A percentile compares a stretch with the other conserved stretches of the same genome.
Conservation (phyloP, 2,329 filamentous ascomycete species). For the Fusarium temperatum region DNA sequence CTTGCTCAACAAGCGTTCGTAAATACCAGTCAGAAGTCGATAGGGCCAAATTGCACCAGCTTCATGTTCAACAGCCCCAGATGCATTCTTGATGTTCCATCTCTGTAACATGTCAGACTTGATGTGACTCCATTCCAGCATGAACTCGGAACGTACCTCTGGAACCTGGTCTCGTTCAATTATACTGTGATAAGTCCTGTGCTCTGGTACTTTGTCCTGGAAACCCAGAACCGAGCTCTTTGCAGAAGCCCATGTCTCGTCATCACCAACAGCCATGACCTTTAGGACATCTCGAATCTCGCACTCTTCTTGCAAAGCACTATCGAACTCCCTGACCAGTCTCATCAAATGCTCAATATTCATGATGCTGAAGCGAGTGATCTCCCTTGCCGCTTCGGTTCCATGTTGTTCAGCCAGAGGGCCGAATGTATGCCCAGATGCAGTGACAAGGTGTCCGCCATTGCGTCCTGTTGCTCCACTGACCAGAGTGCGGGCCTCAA, state of each 20-base stretch:
- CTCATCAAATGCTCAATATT: slow-evolving; percentile 2
- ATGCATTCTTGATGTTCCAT: slow-evolving; percentile 36
- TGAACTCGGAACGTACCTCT: neutral
- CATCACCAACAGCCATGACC: slow-evolving; percentile 6
- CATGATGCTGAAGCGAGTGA: slow-evolving; percentile 2
- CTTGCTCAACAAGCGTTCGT: slow-evolving; percentile 47
- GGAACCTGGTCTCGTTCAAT: neutral
- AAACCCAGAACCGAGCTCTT: neutral
- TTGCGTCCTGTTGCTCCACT: slow-evolving; percentile 47
- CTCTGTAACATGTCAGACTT: slow-evolving; percentile 9
- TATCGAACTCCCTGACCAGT: neutral
- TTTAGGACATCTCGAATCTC: slow-evolving; percentile 1
- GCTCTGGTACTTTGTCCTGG: neutral
- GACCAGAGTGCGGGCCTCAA: slow-evolving; percentile 42
- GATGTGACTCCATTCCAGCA: too few relatives aligned
- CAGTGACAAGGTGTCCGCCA: slow-evolving; percentile 40
- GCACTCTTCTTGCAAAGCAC: neutral
- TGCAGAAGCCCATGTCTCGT: neutral
- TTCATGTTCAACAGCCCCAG: slow-evolving; percentile 51
- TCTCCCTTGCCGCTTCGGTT: slow-evolving; percentile 22
- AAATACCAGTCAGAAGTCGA: slow-evolving; percentile 54
- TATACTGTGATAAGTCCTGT: neutral
- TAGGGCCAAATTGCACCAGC: slow-evolving; percentile 61
- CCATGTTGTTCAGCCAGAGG: slow-evolving; percentile 34
- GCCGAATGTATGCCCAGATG: slow-evolving; percentile 37